Evolutionary conservation across 2,329 filamentous ascomycete species (phyloP), one percentile per base, ranked within the genome.

Genomic region (Cordyceps cicadae): DNA sequence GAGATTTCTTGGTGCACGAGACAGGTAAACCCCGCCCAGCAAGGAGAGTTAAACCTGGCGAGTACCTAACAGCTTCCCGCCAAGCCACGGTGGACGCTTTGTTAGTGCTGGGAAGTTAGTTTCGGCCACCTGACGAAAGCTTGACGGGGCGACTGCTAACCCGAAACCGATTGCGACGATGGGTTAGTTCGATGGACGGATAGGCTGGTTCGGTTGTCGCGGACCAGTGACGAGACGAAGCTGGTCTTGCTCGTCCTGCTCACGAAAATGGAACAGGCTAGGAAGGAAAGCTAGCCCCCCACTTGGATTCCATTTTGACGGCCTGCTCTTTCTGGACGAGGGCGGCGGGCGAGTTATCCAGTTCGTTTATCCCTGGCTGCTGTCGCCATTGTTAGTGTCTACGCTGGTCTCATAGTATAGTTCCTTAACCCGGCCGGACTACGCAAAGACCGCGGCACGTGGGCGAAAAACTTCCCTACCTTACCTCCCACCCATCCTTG

Each of bases 61-160:
- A 12, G 15, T 2, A 4, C 21, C 37, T 54, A 54, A 54, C 52
- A 43, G 8, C 11, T 9, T 17, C 21, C n/a, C 37, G 39, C 39
- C 21, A 45, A 45, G 52, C 15, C 5, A 12, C n/a, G 15, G 17
- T 29, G 14, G 14, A 49, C 5, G 15, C 15, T 32, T 49, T 50
- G 54, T 57, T 57, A 57, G 54, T 57, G 54, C 45, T 6, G 17
- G 2, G 12, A 7, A 34, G 29, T 43, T 21, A 34, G 29, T 43
- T 21, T 53, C 53, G 43, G 17, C 39, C 53, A 19, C 37, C 37
- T 15, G 21, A 26, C 17, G 39, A 55, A 55, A 45, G 24, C 41
- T 56, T 57, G 54, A 57, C 54, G 54, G 54, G 14, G 12, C 54
- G 49, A 49, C 54, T 57, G 9, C 54, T 50, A 57, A 57, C 54